Evolutionary conservation across 257 asterid species (phyloP).

Genomic region (Jasminum sambac): DNA sequence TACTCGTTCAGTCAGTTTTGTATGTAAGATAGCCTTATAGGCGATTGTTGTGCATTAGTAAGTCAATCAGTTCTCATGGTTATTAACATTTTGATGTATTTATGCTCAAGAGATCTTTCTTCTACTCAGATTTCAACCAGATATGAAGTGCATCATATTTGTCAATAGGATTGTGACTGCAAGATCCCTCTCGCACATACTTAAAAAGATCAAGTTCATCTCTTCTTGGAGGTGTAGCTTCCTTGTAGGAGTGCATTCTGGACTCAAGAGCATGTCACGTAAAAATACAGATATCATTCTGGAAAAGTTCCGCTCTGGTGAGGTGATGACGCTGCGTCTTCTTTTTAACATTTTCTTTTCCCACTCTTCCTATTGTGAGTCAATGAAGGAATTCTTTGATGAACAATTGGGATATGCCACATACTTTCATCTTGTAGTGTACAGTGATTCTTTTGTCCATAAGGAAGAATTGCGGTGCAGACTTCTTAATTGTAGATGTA

Average conservation of each 20-base stretch:
- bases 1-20: neutral
- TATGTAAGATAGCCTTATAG: neutral
- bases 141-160: conserved; percentile 89
- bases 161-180: conserved; percentile 95
- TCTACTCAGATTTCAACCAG: conserved; percentile 74
- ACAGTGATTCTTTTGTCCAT: conserved; percentile 18
- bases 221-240: conserved; percentile 82
- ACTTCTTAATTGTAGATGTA: neutral
- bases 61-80: conserved; percentile 9
- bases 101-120: conserved; percentile 19
- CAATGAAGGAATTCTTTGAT: conserved; percentile 6
- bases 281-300: conserved; percentile 64
- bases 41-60: neutral
- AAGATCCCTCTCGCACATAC: conserved; percentile 69
- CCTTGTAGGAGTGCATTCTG: conserved; percentile 88
- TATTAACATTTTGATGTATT: conserved; percentile 2
- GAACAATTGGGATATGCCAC: conserved; percentile 13
- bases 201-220: conserved; percentile 59
- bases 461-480: conserved; percentile 5
- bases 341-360: conserved; percentile 16
- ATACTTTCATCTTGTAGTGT: conserved; percentile 12
- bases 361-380: conserved; percentile 5
- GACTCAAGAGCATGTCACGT: conserved; percentile 62
- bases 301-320: conserved; percentile 85
- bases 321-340: conserved; percentile 60